Conservation (phyloP, 192 early-diverging fungal species). For the Coemansia sp. region DNA sequence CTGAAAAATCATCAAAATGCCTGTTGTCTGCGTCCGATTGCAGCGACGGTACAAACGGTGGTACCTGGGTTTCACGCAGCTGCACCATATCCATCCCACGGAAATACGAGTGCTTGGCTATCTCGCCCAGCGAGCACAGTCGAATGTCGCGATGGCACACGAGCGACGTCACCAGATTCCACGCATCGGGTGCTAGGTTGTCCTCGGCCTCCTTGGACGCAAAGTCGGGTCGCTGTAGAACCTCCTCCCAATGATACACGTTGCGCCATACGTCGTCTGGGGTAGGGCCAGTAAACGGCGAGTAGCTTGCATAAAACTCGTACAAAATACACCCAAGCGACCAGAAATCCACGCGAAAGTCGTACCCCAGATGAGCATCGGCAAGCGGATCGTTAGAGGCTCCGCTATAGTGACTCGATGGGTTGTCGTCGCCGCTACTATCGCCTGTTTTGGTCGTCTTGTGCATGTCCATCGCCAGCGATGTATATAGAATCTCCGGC, state of each 20-base stretch:
- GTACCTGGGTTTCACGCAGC: slow-evolving; percentile 60
- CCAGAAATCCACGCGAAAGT: slow-evolving; percentile 74
- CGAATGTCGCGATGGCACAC: slow-evolving; percentile 59
- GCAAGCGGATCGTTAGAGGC: slow-evolving; percentile 57
- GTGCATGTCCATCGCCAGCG: slow-evolving; percentile 37
- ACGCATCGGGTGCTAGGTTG: slow-evolving; percentile 73
- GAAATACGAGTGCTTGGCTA: slow-evolving; percentile 64
- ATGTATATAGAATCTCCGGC: slow-evolving; percentile 74
- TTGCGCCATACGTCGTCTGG: slow-evolving; percentile 81
- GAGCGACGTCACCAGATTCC: slow-evolving; percentile 68
- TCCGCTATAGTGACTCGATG: slow-evolving; percentile 29
- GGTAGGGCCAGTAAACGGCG: slow-evolving; percentile 69
- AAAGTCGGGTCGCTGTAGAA: slow-evolving; percentile 76
- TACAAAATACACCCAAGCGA: slow-evolving; percentile 74
- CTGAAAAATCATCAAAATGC: slow-evolving; percentile 77
- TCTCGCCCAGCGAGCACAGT: slow-evolving; percentile 55
- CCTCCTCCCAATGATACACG: slow-evolving; percentile 78
- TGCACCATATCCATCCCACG: slow-evolving; percentile 62
- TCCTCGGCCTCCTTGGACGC: slow-evolving; percentile 74
- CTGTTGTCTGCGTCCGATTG: slow-evolving; percentile 72
- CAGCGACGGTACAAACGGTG: slow-evolving; percentile 73
- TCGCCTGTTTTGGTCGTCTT: slow-evolving; percentile 19
- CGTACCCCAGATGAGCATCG: slow-evolving; percentile 60
- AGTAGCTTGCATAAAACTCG: slow-evolving; percentile 73
- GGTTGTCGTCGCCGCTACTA: slow-evolving; percentile 36